A percentile compares a stretch with the other conserved stretches of the same genome.
These are phyloP conservation scores for Lizanozyma gosingica DNA, from an alignment of 1,139 yeast species.

Conservation along the genomic window DNA sequence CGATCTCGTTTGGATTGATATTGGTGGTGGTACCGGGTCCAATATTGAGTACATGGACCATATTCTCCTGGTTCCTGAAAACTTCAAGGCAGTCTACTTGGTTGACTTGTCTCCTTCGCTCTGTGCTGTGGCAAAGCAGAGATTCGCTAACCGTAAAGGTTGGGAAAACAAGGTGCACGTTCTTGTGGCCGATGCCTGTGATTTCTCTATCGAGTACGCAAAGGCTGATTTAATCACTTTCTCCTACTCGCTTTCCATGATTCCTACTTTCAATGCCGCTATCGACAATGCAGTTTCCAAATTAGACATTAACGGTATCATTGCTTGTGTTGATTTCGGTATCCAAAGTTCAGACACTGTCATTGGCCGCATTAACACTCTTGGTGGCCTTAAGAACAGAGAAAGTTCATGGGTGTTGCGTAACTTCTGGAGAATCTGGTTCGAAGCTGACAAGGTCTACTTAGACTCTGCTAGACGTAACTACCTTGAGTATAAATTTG, in stretches of 20 bases:
- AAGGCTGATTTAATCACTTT: constrained; percentile 59
- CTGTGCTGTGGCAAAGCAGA: constrained; percentile 57
- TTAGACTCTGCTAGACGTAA: constrained; percentile 76
- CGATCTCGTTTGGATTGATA: constrained; percentile 59
- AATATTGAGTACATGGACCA: constrained; percentile 70
- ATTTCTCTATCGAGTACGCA: constrained; percentile 42
- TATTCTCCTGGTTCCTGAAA: constrained; percentile 30
- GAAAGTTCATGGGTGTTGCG: constrained; percentile 71
- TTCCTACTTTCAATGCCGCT: constrained; percentile 75
- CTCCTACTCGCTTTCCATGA: constrained; percentile 77
- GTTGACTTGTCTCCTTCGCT: constrained; percentile 73
- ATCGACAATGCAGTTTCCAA: constrained; percentile 55
- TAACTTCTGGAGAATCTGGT: constrained; percentile 84
- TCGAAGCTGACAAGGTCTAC: constrained; percentile 74
- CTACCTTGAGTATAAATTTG: constrained; percentile 72
- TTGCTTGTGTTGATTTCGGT: constrained; percentile 73
- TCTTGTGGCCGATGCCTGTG: constrained; percentile 67
- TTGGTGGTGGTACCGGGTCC: constrained; percentile 83
- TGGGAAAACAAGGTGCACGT: constrained; percentile 59
- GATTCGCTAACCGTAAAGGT: constrained; percentile 41
- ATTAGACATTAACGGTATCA: constrained; percentile 47
- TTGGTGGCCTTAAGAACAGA: constrained; percentile 65
- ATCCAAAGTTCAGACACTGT: constrained; percentile 59
- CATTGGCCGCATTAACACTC: constrained; percentile 62
- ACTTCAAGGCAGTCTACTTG: constrained; percentile 59